Conservation (phyloP, 2,329 filamentous ascomycete species). For the Talaromyces atroroseus region DNA sequence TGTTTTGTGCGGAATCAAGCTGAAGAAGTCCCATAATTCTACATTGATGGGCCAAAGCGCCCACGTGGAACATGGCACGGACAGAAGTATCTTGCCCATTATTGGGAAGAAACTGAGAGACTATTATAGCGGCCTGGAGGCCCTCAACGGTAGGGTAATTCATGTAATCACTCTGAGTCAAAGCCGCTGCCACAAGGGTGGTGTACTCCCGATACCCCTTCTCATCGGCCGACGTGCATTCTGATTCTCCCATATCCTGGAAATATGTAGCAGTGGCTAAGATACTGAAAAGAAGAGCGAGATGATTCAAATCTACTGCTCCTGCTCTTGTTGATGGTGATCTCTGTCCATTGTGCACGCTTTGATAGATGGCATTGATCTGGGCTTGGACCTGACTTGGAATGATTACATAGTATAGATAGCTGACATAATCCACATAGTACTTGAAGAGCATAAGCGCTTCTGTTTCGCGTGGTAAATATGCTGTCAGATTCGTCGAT, state of each 20-base stretch:
- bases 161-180: conserved; percentile 28
- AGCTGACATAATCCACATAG: conserved; percentile 30
- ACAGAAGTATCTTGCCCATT: conserved; percentile 21
- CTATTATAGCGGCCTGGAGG: conserved; percentile 28
- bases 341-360: conserved; percentile 15
- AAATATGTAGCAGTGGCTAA: conserved; percentile 27
- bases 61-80: conserved; percentile 21
- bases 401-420: conserved; percentile 33
- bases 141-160: conserved; percentile 28
- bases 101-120: conserved; percentile 26
- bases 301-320: conserved; percentile 20
- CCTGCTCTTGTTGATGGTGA: background rate
- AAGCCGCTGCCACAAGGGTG: conserved; percentile 26
- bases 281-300: conserved; percentile 33
- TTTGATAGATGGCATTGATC: conserved; percentile 27
- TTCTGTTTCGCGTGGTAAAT: conserved; percentile 27
- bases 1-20: conserved; percentile 23
- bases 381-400: conserved; percentile 20
- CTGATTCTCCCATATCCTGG: conserved; percentile 16
- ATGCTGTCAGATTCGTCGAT: conserved; percentile 18
- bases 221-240: conserved; percentile 16
- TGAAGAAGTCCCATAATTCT: conserved; percentile 33
- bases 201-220: conserved; percentile 22
- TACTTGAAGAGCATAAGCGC: conserved; percentile 26
- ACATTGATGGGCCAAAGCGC: conserved; percentile 25